Base-by-base conservation (phyloP, 2,329 filamentous ascomycete genomes). In the Orbilia ellipsospora region DNA sequence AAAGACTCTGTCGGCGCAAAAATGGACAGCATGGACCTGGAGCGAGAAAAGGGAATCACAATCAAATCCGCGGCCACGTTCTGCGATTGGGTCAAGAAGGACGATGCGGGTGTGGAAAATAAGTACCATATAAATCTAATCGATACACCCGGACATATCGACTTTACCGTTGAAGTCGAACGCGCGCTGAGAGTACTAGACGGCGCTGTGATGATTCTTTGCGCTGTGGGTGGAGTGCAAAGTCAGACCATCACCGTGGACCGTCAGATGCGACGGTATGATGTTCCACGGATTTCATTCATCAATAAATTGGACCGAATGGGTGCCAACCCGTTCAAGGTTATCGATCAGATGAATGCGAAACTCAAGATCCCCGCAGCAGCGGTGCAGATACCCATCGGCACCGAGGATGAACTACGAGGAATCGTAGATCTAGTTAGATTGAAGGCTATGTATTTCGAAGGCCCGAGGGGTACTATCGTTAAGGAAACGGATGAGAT, bases 231-330 rank as follows among this genome's bases (percentile, higher is more conserved):
- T 80, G 95, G 95, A 81, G 95, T 99, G 40, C 73, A 77, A 23
- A 94, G 91, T 81, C 95, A 99, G 84, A 99, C 95, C 18, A 97
- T 97, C 80, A 99, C 95, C 0, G 95, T 99, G 78, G 94, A 99
- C 83, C 89, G 95, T 80, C 95, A 99, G 85, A 99, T 99, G 95
- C 92, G 93, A 85, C 90, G 95, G 79, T 99, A 99, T 86, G 94
- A 98, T 81, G 90, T 99, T 77, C 95, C 95, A 76, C 88, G 95
- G 80, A 90, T 99, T 82, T 96, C 92, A 65, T 99, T 99, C 81
- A 89, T 99, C 82, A 99, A 99, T 86, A 99, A 99, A 87, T 98
- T 99, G 94, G 95, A 99, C 82, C 91, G 95, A 78, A 97, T 97
- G 91, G 95, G 95, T 74, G 92, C 95, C 78, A 98, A 99, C 82